Evolutionary conservation across 148 eudicot genomes (phyloP).

Genomic region (Linanthus parryae): DNA sequence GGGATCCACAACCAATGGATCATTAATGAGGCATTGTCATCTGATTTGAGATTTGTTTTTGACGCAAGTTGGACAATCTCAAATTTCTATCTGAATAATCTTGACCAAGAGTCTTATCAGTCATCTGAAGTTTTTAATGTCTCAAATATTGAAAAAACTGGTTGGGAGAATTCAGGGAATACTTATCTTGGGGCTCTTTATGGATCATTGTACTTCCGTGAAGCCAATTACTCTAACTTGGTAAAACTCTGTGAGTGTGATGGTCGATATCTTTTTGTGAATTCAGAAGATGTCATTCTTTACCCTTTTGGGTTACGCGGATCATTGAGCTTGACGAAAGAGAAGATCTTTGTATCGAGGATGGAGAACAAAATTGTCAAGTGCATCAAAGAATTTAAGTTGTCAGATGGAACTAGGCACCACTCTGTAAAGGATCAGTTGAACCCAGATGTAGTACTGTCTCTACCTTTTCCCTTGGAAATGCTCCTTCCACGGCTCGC

Average conservation of each 20-base stretch:
- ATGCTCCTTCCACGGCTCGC: slow-evolving; percentile 45
- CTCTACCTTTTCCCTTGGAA: slow-evolving; percentile 55
- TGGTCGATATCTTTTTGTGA: slow-evolving; percentile 37
- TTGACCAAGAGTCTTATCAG: slow-evolving; percentile 21
- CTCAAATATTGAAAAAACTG: slow-evolving; percentile 14
- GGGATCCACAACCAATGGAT: slow-evolving; percentile 80
- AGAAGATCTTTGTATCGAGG: slow-evolving; percentile 15
- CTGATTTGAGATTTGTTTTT: slow-evolving; percentile 62
- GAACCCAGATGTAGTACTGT: slow-evolving; percentile 19
- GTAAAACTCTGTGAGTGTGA: slow-evolving; percentile 48
- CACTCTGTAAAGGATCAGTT: slow-evolving; percentile 22
- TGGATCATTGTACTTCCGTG: slow-evolving; percentile 59
- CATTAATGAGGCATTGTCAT: slow-evolving; percentile 67
- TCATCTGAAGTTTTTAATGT: background rate
- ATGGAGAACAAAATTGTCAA: slow-evolving; percentile 27
- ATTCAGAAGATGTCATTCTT: slow-evolving; percentile 29
- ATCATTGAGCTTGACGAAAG: slow-evolving; percentile 31
- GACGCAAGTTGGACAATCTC: slow-evolving; percentile 82
- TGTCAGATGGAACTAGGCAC: slow-evolving; percentile 12
- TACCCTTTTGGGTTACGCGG: slow-evolving; percentile 16
- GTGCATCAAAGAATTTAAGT: slow-evolving; percentile 34
- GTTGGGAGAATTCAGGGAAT: slow-evolving; percentile 67
- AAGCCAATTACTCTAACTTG: slow-evolving; percentile 41
- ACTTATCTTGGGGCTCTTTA: slow-evolving; percentile 49
- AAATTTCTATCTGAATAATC: slow-evolving; percentile 39